A percentile compares a stretch with the other conserved stretches of the same genome.
Evolutionary conservation across 2,329 filamentous ascomycete genomes (phyloP).

Genomic region (Tolypocladium guangdongense): DNA sequence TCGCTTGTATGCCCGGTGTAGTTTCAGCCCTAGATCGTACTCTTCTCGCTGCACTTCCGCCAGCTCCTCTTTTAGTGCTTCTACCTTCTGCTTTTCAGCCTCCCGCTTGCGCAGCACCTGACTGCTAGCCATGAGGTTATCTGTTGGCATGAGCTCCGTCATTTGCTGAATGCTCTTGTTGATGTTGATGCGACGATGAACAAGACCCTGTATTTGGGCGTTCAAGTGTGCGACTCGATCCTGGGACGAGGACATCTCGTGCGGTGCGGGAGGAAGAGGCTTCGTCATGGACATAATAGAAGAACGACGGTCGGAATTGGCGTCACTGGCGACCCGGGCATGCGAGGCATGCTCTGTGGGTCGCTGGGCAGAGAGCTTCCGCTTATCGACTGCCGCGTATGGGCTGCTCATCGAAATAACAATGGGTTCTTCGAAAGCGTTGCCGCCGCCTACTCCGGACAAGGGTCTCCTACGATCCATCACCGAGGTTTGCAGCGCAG

Average conservation of each 20-base stretch:
- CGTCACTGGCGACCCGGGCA: slow-evolving; percentile 2
- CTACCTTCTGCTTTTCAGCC: slow-evolving; percentile 53
- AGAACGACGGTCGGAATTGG: slow-evolving; percentile 9
- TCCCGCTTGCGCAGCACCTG: slow-evolving; percentile 48
- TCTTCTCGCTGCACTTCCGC: slow-evolving; percentile 65
- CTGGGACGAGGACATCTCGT: slow-evolving; percentile 42
- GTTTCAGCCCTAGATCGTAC: slow-evolving; percentile 65
- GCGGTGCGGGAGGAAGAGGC: slow-evolving; percentile 49
- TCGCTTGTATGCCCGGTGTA: slow-evolving; percentile 66
- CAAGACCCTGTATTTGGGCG: slow-evolving; percentile 52
- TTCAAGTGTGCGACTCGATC: slow-evolving; percentile 59
- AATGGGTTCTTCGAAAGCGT: slow-evolving; percentile 13
- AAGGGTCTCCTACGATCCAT: slow-evolving; percentile 22
- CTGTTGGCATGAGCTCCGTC: slow-evolving; percentile 65
- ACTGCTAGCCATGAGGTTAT: slow-evolving; percentile 55
- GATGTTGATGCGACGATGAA: slow-evolving; percentile 60
- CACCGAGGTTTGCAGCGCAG: slow-evolving; percentile 12
- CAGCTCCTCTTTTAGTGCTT: slow-evolving; percentile 53
- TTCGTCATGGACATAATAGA: slow-evolving; percentile 38
- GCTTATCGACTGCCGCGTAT: background rate
- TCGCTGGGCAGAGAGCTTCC: background rate
- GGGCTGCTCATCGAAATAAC: slow-evolving; percentile 16
- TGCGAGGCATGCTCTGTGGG: background rate
- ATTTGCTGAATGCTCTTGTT: slow-evolving; percentile 64
- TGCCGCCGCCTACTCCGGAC: slow-evolving; percentile 12